Percentiles rank a stretch among this genome's conserved stretches.
Evolutionary conservation across 2,329 filamentous ascomycete species (phyloP).

Genomic region (Neonectria hederae): DNA sequence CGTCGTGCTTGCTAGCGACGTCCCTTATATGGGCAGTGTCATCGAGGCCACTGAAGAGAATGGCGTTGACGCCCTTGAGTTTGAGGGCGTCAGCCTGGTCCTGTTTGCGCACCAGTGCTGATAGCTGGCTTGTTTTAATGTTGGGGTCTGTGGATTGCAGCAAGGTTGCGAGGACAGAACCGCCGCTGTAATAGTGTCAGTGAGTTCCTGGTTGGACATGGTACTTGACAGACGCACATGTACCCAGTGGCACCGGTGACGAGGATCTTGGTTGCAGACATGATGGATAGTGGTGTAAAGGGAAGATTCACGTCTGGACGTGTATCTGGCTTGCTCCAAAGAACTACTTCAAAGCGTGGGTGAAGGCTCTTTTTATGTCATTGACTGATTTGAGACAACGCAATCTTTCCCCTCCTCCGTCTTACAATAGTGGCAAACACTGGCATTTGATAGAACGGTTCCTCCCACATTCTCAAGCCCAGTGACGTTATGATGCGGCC

Average conservation of each 20-base stretch:
- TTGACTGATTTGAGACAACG: neutral
- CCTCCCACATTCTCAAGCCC: neutral
- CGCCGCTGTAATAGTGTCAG: constrained; percentile 33
- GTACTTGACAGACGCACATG: constrained; percentile 28
- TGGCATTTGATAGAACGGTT: no score
- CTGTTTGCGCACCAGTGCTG: constrained; percentile 41
- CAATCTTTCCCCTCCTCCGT: neutral
- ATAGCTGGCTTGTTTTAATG: constrained; percentile 32
- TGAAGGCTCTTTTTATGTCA: neutral
- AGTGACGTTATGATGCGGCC: constrained; percentile 2
- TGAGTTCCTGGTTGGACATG: neutral
- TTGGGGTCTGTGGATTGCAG: constrained; percentile 30
- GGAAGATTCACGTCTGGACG: neutral
- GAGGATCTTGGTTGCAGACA: constrained; percentile 37
- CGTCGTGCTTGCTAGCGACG: constrained; percentile 39
- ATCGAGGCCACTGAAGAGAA: constrained; percentile 40
- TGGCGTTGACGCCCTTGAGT: constrained; percentile 31
- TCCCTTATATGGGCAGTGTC: constrained; percentile 33
- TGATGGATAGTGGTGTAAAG: neutral
- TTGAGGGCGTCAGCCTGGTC: constrained; percentile 38
- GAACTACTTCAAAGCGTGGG: neutral
- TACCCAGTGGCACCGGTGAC: constrained; percentile 43
- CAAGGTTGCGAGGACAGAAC: constrained; percentile 37
- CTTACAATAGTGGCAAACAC: neutral
- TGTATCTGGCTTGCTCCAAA: neutral